Conservation (phyloP, 2,329 filamentous ascomycete genomes). For the Colletotrichum orbiculare region DNA sequence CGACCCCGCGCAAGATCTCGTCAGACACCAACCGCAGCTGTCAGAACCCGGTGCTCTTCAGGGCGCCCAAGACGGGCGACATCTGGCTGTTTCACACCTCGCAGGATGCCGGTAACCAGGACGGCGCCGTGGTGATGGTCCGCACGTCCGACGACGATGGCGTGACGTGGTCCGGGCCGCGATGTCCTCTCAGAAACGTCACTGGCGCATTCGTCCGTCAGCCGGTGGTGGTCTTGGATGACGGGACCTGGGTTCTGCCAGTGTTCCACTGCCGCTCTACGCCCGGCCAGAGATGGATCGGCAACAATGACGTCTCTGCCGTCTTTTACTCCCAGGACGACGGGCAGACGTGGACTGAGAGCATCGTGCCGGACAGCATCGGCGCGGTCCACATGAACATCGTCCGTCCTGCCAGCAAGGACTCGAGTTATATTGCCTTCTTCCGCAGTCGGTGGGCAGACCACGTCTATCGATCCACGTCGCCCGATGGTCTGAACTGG, state of each 20-base stretch:
- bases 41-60: conserved; percentile 57
- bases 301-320: conserved; percentile 55
- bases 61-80: conserved; percentile 45
- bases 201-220: conserved; percentile 55
- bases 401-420: conserved; percentile 40
- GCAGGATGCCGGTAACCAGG: conserved; percentile 56
- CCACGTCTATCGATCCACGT: conserved; percentile 53
- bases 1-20: conserved; percentile 48
- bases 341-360: conserved; percentile 54
- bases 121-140: conserved; percentile 52
- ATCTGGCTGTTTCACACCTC: conserved; percentile 58
- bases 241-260: conserved; percentile 54
- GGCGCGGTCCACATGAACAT: conserved; percentile 59
- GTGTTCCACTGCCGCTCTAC: conserved; percentile 55
- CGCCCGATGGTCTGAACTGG: conserved; percentile 52
- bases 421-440: conserved; percentile 47
- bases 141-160: conserved; percentile 49
- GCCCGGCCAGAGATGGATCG: conserved; percentile 54
- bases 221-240: conserved; percentile 48
- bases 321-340: conserved; percentile 50
- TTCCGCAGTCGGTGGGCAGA: conserved; percentile 59
- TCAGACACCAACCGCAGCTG: conserved; percentile 53
- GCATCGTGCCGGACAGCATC: conserved; percentile 47
- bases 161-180: conserved; percentile 48
- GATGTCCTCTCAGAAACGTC: conserved; percentile 45